Percentiles rank a stretch among this genome's conserved stretches.
These are phyloP conservation scores for Neurospora sp. DNA, from an alignment of 495 filamentous ascomycete genomes.

Conservation along the genomic window DNA sequence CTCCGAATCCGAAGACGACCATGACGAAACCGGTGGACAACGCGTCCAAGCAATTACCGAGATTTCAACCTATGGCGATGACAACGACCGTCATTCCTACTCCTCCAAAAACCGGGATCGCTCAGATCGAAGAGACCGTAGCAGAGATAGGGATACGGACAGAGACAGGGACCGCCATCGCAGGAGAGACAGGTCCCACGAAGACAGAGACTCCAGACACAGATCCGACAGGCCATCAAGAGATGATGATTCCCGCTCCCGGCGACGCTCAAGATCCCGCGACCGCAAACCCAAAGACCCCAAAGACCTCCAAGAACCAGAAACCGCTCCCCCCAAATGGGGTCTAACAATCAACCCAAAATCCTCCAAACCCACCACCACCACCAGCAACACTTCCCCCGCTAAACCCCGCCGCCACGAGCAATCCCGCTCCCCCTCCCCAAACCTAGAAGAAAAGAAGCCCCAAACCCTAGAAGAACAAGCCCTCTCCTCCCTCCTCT, in stretches of 20 bases:
- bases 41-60: not conserved
- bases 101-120: not conserved
- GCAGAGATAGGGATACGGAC: not conserved
- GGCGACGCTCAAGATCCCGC: not conserved
- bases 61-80: not conserved
- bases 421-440: not conserved
- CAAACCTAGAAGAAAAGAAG: conserved; percentile 11
- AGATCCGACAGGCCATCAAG: not conserved
- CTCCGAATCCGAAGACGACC: conserved; percentile 10
- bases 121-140: not conserved
- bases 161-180: not conserved
- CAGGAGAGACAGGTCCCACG: not conserved
- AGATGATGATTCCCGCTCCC: not conserved
- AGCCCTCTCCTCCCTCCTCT: conserved; percentile 71
- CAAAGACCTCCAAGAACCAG: not conserved
- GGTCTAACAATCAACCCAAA: not conserved
- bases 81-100: not conserved
- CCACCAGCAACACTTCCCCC: not conserved
- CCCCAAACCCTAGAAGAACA: conserved; percentile 53
- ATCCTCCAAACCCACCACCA: not conserved
- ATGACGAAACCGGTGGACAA: not conserved
- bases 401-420: not conserved
- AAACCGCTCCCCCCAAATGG: not conserved
- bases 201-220: not conserved
- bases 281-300: not conserved